A percentile compares a stretch with the other conserved stretches of the same genome.
phyloP scores from a whole-genome alignment of 2,329 filamentous ascomycete genomes.

The Teratosphaeria pseudoeucalypti region DNA sequence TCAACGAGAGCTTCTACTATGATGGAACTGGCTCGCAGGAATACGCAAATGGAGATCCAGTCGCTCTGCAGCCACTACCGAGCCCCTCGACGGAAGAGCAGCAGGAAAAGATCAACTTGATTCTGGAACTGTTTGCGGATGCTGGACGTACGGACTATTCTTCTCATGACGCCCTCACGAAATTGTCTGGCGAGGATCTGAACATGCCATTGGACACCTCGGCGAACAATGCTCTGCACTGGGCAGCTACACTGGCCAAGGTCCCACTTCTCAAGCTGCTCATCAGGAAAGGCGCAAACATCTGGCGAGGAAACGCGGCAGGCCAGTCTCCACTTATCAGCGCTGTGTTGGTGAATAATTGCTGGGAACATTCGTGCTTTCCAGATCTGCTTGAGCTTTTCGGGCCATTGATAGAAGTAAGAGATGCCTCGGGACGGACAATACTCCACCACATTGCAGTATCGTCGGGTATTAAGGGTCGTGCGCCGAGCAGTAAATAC shows the following conservation, averaged over 20 bases:
- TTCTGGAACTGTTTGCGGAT: conserved; percentile 62
- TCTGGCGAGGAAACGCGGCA: conserved; percentile 75
- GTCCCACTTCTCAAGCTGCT: conserved; percentile 72
- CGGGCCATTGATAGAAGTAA: conserved; percentile 78
- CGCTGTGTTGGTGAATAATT: conserved; percentile 87
- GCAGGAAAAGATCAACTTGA: conserved; percentile 68
- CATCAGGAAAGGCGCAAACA: conserved; percentile 74
- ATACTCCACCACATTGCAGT: conserved; percentile 94
- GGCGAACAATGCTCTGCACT: conserved; percentile 84
- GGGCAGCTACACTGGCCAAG: conserved; percentile 86
- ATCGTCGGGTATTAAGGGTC: conserved; percentile 88
- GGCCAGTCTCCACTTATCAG: conserved; percentile 91
- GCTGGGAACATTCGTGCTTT: conserved; percentile 81
- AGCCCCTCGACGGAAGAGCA: conserved; percentile 51
- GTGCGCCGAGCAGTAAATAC: conserved; percentile 84
- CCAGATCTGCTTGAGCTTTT: conserved; percentile 82
- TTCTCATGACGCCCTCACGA: conserved; percentile 65
- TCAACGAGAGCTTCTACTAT: conserved; percentile 69
- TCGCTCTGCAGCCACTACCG: conserved; percentile 55
- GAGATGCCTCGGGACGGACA: conserved; percentile 80
- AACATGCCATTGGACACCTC: conserved; percentile 88
- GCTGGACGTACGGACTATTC: conserved; percentile 57
- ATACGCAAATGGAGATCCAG: conserved; percentile 41
- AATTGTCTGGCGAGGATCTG: conserved; percentile 67
- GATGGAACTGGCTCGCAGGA: conserved; percentile 30